Evolutionary conservation across 2,329 filamentous ascomycete genomes (phyloP).

Genomic region (Pezicula carpinea): DNA sequence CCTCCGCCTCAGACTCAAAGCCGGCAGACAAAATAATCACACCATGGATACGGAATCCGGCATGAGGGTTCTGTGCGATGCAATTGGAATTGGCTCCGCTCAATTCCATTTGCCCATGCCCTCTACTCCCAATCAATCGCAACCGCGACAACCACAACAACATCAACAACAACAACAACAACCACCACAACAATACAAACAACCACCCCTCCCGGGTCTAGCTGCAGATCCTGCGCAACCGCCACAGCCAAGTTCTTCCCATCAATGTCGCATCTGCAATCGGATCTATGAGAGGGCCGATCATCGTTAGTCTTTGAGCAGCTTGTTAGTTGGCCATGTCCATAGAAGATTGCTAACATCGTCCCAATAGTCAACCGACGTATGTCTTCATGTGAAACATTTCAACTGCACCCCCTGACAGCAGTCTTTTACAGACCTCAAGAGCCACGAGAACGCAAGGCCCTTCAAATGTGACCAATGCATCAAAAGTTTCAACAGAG

Average conservation of each 20-base stretch:
- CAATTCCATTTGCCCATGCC: neutral
- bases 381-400: neutral
- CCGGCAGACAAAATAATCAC: no score
- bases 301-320: conserved; percentile 5
- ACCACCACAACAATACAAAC: no score
- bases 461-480: conserved; percentile 14
- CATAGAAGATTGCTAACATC: neutral
- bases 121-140: neutral
- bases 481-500: conserved; percentile 19
- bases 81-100: neutral
- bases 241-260: neutral
- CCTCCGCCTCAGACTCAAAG: no score
- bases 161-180: neutral
- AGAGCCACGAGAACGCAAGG: conserved; percentile 19
- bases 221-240: neutral
- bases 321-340: no score
- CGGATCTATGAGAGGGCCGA: conserved; percentile 18
- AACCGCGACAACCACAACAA: neutral
- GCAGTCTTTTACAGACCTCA: conserved; percentile 6
- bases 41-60: neutral
- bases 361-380: neutral
- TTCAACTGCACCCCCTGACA: neutral
- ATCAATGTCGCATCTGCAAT: conserved; percentile 15
- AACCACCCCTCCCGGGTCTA: neutral
- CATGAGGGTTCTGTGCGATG: conserved; percentile 1